Base-by-base conservation (phyloP, 2,329 filamentous ascomycete genomes). In the Beauveria scarabaeidicola region DNA sequence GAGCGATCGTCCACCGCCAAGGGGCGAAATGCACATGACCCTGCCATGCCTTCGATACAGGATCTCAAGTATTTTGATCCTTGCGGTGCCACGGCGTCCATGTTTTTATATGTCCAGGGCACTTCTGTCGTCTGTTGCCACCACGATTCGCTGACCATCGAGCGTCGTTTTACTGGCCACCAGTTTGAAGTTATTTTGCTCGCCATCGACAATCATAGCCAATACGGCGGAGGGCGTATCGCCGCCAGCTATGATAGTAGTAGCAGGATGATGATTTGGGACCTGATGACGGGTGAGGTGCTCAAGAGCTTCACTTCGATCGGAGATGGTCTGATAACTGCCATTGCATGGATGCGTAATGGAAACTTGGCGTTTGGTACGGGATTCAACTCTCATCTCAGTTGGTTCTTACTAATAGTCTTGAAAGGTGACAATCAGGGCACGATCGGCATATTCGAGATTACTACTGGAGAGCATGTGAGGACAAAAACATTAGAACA, bases 321-420 rank as follows among this genome's bases (percentile, higher is more conserved):
- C 69, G 19, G 43, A 2, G 91, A 96, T 69, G 84, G 89, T 65
- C 81, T 97, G 63, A 87, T 86, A 23, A 87, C 90, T 32, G 93
- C 92, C 41, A 32, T 59, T 23, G 81, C 89, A 13, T 99, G 94
- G 91, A 97, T 99, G 92, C 84, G 88, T 48, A 97, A 97, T 75
- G 94, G 94, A 58, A 96, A 96, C 75, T 87, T 99, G 65, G 93
- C 91, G 41, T 97, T 97, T 78, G 94, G 93, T 97, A 80, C 73
- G 86, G 32, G 5, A n/a, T 11, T 15, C 6, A 4, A 23, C 2
- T 17, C 9, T 2, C 3, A 32, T 23, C 10, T 5, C 17, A 52
- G 44, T 15, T 4, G 13, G 0, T 8, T 23, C 19, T 25, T 19
- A 29, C 54, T 48, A 54, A 54, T 21, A 19, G 2, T 5, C 5